Conservation (phyloP, 495 filamentous ascomycete genomes). For the Aeminium ludgeri region DNA sequence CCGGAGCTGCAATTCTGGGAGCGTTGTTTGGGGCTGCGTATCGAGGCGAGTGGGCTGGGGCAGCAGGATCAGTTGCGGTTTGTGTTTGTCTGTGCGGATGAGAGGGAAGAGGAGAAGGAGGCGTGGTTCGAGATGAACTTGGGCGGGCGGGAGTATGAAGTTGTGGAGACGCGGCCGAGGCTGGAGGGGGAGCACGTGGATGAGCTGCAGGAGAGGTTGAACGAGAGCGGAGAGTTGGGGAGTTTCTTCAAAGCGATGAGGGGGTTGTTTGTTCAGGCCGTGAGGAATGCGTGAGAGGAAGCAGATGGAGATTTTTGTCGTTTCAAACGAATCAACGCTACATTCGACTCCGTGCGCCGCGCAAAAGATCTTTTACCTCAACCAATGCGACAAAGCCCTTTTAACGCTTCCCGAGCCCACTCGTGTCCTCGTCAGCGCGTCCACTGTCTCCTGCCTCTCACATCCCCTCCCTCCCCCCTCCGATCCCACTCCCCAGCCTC, state of each 20-base stretch:
- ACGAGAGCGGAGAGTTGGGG: slow-evolving; percentile 69
- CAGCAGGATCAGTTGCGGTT: slow-evolving; percentile 76
- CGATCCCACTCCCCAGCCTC: slow-evolving; percentile 31
- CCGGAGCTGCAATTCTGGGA: slow-evolving; percentile 95
- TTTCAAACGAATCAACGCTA: too few relatives aligned
- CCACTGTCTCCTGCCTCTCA: too few relatives aligned
- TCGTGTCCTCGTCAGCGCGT: too few relatives aligned
- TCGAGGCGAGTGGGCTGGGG: slow-evolving; percentile 64
- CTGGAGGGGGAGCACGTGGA: slow-evolving; percentile 53
- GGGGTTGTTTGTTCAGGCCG: slow-evolving; percentile 51
- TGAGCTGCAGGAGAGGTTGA: slow-evolving; percentile 53
- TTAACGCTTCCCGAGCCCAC: too few relatives aligned
- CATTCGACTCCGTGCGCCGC: too few relatives aligned
- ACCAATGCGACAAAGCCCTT: too few relatives aligned
- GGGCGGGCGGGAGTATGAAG: slow-evolving; percentile 63
- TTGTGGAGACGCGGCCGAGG: slow-evolving; percentile 63
- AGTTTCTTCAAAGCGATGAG: slow-evolving; percentile 83
- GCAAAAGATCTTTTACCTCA: too few relatives aligned
- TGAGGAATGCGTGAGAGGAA: slow-evolving; percentile 24
- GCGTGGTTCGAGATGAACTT: slow-evolving; percentile 85
- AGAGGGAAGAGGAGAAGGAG: slow-evolving; percentile 76
- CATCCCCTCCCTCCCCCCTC: slow-evolving; percentile 15
- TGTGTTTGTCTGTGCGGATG: slow-evolving; percentile 72
- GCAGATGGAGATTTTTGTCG: too few relatives aligned
- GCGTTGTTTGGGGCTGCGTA: slow-evolving; percentile 67